Base-by-base conservation (phyloP, 2,329 filamentous ascomycete genomes). In the Botrytis sinoallii region DNA sequence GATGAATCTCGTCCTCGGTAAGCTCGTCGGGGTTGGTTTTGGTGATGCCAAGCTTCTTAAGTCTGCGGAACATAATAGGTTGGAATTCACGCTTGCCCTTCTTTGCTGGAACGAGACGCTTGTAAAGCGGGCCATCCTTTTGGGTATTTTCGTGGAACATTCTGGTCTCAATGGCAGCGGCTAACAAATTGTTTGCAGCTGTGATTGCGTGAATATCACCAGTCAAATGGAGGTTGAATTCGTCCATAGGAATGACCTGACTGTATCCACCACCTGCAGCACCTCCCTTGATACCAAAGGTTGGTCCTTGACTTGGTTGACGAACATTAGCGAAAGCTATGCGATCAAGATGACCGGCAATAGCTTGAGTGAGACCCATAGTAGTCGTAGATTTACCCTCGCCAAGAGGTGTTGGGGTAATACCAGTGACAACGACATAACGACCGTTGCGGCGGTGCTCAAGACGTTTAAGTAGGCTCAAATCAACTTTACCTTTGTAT, bases 231-330 rank as follows among this genome's bases (percentile, higher is more conserved):
- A 99, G 86, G 84, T 99, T 99, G 87, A 99, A 99, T 83, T 99
- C 96, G 80, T 99, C 96, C 96, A 99, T 99, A 74, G 96, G 96
- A 79, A 99, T 98, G 81, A 99, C 96, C 83, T 99, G 96, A 83
- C 94, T 97, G 89, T 98, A 99, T 57, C 96, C 96, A 83, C 96
- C 96, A 80, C 96, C 96, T 73, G 96, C 96, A 74, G 96, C 96
- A 80, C 96, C 96, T 76, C 96, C 96, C 87, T 99, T 99, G 88
- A 99, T 98, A 80, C 96, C 96, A 82, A 99, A 99, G 0, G 96
- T 99, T 73, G 96, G 96, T 7, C 96, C 96, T 85, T 98, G 96
- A 79, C 94, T 97, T 69, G 96, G 96, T 82, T 99, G 96, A 75
- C 96, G 91, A 69, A 99, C 96, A 82, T 99, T 98, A 83, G 96